A percentile compares a stretch with the other conserved stretches of the same genome.
Evolutionary conservation across 768 basidiomycete species (phyloP).

Genomic region (Lactarius sp.): DNA sequence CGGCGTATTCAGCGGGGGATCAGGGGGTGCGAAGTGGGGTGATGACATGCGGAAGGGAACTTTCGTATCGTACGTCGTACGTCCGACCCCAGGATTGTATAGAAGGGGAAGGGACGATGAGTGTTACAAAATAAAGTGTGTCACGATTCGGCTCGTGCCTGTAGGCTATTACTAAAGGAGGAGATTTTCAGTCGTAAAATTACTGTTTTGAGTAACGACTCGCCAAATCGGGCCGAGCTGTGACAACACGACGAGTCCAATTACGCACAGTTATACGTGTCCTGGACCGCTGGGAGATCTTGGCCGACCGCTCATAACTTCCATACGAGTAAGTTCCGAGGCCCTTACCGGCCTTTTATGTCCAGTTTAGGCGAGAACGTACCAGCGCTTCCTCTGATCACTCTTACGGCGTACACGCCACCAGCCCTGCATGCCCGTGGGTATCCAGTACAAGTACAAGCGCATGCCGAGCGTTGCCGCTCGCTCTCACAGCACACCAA

Average conservation of each 20-base stretch:
- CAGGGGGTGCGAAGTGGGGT: slow-evolving; percentile 1
- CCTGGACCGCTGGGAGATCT: not conserved
- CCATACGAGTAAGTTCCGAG: slow-evolving; percentile 6
- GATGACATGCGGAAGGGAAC: not conserved
- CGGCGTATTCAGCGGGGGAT: slow-evolving; percentile 8
- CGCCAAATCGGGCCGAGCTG: not conserved
- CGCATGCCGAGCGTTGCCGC: not conserved
- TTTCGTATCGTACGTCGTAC: too few relatives aligned
- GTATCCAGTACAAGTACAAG: too few relatives aligned
- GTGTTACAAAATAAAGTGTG: too few relatives aligned
- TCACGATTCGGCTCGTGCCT: too few relatives aligned
- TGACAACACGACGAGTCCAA: not conserved
- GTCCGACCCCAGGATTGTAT: too few relatives aligned
- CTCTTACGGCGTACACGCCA: slow-evolving; percentile 8
- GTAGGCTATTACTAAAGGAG: not conserved
- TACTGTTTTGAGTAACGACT: not conserved
- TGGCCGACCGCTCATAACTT: slow-evolving; percentile 14
- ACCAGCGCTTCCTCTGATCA: not conserved
- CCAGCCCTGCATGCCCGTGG: not conserved
- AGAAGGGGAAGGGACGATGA: too few relatives aligned
- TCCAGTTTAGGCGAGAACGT: slow-evolving; percentile 19
- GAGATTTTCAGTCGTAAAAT: not conserved
- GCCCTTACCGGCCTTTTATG: not conserved
- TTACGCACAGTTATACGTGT: slow-evolving; percentile 16
- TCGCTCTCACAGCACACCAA: not conserved